Evolutionary conservation across 2,329 filamentous ascomycete species (phyloP).

Genomic region (Colletotrichum sp.): DNA sequence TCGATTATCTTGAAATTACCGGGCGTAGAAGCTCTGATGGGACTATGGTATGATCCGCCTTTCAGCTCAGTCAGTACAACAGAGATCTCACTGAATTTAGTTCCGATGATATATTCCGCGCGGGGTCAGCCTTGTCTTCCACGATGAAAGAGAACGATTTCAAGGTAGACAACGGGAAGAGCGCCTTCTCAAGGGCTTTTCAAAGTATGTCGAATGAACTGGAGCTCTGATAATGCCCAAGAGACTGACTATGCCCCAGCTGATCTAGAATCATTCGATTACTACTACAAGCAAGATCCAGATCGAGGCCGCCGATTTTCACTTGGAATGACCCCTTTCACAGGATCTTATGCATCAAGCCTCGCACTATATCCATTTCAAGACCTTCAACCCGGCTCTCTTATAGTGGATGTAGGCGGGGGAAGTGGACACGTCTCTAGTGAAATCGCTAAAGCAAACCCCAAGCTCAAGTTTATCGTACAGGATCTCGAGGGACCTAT

Average conservation of each 20-base stretch:
- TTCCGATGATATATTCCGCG: neutral
- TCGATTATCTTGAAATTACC: neutral
- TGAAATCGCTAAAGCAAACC: neutral
- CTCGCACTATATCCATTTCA: neutral
- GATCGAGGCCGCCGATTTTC: neutral
- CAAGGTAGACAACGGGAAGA: neutral
- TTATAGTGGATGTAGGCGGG: neutral
- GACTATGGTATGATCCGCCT: neutral
- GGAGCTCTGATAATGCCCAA: neutral
- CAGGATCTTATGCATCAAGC: neutral
- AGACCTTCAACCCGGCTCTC: neutral
- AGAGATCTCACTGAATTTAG: neutral
- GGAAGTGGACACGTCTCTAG: neutral
- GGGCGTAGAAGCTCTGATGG: neutral
- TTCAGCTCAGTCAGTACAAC: neutral
- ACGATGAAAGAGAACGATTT: neutral
- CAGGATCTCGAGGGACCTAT: neutral
- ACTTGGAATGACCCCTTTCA: neutral
- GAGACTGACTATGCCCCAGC: neutral
- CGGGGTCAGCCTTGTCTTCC: neutral
- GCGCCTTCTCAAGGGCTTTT: neutral
- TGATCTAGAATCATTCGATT: neutral
- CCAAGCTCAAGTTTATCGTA: neutral
- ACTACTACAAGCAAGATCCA: neutral
- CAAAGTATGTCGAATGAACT: neutral